A percentile compares a stretch with the other conserved stretches of the same genome.
Evolutionary conservation across 805 yeast species (phyloP).

Genomic region (Candida palmyrensis): DNA sequence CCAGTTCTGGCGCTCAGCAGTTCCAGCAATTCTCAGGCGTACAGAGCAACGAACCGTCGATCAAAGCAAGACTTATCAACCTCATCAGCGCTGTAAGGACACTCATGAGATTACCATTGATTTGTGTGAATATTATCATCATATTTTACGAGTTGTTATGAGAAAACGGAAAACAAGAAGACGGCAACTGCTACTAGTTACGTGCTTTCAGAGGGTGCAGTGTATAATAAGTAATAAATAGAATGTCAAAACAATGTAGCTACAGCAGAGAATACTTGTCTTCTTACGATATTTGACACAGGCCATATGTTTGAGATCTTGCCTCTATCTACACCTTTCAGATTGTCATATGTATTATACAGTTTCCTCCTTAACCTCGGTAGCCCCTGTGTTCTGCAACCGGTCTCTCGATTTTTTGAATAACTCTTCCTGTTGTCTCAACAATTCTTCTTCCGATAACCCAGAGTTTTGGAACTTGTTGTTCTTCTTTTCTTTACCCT

Average conservation of each 20-base stretch:
- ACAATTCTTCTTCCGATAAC: conserved; percentile 83
- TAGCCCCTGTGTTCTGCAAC: conserved; percentile 35
- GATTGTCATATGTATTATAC: conserved; percentile 3
- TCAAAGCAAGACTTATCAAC: conserved; percentile 56
- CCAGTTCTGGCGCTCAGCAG: conserved; percentile 12
- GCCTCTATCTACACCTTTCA: neutral
- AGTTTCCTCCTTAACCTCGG: conserved; percentile 9
- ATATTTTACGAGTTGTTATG: conserved; percentile 65
- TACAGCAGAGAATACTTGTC: neutral
- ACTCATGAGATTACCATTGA: conserved; percentile 67
- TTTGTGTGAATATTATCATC: conserved; percentile 59
- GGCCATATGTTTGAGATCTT: neutral
- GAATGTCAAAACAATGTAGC: neutral
- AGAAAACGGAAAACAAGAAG: conserved; percentile 42
- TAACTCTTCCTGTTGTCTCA: conserved; percentile 88
- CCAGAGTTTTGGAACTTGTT: conserved; percentile 94
- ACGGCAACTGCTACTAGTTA: too few species aligned
- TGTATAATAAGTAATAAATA: neutral
- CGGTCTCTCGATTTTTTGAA: conserved; percentile 74
- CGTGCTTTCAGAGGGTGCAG: neutral
- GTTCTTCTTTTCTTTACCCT: conserved; percentile 84
- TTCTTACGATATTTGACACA: neutral
- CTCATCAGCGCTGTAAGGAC: conserved; percentile 73
- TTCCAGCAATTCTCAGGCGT: conserved; percentile 11
- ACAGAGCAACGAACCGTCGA: conserved; percentile 22